phyloP scores from a whole-genome alignment of 495 filamentous ascomycete species.

The Chaetomium fimeti region DNA sequence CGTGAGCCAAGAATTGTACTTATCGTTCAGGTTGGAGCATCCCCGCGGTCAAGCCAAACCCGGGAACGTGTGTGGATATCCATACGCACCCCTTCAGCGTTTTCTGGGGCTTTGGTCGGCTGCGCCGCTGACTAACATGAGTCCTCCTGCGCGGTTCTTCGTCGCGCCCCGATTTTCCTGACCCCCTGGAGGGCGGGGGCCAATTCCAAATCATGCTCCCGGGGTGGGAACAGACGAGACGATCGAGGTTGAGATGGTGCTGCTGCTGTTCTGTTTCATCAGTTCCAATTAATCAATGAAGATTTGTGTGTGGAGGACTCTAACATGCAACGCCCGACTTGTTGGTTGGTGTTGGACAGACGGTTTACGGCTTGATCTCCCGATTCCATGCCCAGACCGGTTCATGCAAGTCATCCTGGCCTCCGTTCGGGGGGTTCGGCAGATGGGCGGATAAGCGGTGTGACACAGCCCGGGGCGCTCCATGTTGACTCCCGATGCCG shows the following conservation, averaged over 20 bases:
- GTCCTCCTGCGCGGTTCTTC: conserved; percentile 4
- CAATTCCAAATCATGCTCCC: background rate
- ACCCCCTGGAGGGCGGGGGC: background rate
- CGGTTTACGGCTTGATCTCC: background rate
- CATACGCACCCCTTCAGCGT: background rate
- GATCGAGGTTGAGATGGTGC: background rate
- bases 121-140: background rate
- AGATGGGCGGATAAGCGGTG: conserved; percentile 23
- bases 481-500: background rate
- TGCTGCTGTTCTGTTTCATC: background rate
- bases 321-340: too few relatives aligned
- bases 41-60: background rate
- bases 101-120: background rate
- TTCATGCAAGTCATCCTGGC: conserved; percentile 18
- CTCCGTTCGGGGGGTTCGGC: conserved; percentile 18
- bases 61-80: background rate
- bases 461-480: conserved; percentile 15
- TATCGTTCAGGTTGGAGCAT: background rate
- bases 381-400: background rate
- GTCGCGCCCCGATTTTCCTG: background rate
- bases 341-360: background rate
- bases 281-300: too few relatives aligned
- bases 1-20: background rate
- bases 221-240: background rate
- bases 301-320: too few relatives aligned